These are phyloP conservation scores for Wickerhamomyces bisporus DNA, from an alignment of 805 yeast genomes.

Conservation along the genomic window DNA sequence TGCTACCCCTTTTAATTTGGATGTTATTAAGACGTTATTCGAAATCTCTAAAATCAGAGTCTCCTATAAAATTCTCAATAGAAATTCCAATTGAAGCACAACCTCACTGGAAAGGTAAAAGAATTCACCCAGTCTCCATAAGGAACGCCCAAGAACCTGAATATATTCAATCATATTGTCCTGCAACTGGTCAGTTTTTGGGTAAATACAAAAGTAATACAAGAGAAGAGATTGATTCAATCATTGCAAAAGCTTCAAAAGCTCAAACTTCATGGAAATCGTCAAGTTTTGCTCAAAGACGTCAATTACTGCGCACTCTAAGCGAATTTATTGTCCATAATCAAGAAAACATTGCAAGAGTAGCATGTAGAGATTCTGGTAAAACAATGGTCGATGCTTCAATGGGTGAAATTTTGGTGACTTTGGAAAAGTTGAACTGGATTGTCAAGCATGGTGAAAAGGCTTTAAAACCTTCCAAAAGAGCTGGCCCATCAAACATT, in stretches of 20 bases:
- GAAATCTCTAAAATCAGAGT: conserved; percentile 8
- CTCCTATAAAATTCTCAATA: conserved; percentile 41
- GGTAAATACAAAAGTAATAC: conserved; percentile 66
- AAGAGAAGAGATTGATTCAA: conserved; percentile 64
- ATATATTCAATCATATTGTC: conserved; percentile 81
- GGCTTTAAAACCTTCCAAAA: conserved; percentile 53
- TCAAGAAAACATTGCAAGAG: conserved; percentile 82
- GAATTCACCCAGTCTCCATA: conserved; percentile 61
- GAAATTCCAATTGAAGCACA: conserved; percentile 71
- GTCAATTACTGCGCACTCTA: conserved; percentile 66
- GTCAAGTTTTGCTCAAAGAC: conserved; percentile 58
- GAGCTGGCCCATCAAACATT: conserved; percentile 85
- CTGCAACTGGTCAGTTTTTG: conserved; percentile 89
- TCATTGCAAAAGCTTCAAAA: conserved; percentile 36
- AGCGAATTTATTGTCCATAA: conserved; percentile 67
- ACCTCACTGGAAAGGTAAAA: conserved; percentile 88
- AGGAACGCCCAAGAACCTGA: conserved; percentile 57
- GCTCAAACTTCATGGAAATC: conserved; percentile 31
- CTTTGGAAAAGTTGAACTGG: conserved; percentile 92
- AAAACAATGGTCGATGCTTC: conserved; percentile 94
- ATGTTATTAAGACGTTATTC: conserved; percentile 9
- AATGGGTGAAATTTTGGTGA: conserved; percentile 94
- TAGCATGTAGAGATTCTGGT: conserved; percentile 96
- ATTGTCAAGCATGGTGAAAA: conserved; percentile 74
- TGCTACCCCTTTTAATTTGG: conserved; percentile 10